These are phyloP conservation scores for Fraxinus excelsior DNA, from an alignment of 257 asterid genomes.

Conservation along the genomic window DNA sequence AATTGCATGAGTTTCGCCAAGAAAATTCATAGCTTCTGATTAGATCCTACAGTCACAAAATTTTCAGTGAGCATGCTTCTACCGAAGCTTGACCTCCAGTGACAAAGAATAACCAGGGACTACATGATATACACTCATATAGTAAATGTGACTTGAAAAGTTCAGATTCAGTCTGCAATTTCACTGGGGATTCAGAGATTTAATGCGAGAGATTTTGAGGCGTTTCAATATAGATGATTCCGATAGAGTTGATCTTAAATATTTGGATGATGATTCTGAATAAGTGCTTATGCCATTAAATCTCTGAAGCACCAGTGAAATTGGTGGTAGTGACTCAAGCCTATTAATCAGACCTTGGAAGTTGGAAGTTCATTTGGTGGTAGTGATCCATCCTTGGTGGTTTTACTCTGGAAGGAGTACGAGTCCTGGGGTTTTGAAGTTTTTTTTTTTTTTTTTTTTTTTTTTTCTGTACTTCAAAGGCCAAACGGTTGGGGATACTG, in stretches of 20 bases:
- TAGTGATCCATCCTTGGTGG: constrained; percentile 41
- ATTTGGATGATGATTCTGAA: too few relatives aligned
- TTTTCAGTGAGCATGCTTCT: constrained; percentile 34
- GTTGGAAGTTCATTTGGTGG: constrained; percentile 66
- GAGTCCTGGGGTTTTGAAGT: too few relatives aligned
- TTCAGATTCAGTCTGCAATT: constrained; percentile 63
- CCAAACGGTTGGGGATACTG: too few relatives aligned
- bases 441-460: too few relatives aligned
- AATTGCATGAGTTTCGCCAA: constrained; percentile 44
- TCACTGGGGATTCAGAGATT: constrained; percentile 52
- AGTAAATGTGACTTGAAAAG: constrained; percentile 69
- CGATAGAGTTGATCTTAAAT: constrained; percentile 28
- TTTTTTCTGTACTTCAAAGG: too few relatives aligned
- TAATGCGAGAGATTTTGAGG: constrained; percentile 54
- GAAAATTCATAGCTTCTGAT: constrained; percentile 50
- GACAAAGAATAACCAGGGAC: constrained; percentile 25
- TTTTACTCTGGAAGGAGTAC: not conserved
- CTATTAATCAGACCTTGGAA: constrained; percentile 44
- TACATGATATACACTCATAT: constrained; percentile 25
- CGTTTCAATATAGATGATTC: constrained; percentile 58
- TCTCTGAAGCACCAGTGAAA: too few relatives aligned
- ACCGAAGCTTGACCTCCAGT: constrained; percentile 37
- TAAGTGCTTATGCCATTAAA: too few relatives aligned
- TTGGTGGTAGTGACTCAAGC: constrained; percentile 34
- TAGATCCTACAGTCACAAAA: constrained; percentile 61